phyloP scores from a whole-genome alignment of 441 rosid species.

The Gossypium gossypioides region DNA sequence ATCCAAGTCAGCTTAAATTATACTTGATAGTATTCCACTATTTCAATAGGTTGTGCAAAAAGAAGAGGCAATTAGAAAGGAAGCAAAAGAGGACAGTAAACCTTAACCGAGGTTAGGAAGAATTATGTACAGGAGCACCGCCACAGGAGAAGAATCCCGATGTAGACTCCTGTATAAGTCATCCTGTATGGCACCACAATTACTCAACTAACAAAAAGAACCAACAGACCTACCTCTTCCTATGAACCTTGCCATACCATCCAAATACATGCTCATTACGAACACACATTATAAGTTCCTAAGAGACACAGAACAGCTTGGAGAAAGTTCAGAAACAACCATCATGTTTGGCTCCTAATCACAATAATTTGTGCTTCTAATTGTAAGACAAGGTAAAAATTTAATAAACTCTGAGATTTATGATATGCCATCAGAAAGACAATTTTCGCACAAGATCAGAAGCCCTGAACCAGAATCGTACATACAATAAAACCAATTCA shows the following conservation, averaged over 20 bases:
- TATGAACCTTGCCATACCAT: slow-evolving; percentile 19
- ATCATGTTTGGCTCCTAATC: background rate
- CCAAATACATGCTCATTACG: slow-evolving; percentile 13
- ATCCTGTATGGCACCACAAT: slow-evolving; percentile 65
- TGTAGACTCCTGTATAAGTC: slow-evolving; percentile 32
- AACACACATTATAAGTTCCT: slow-evolving; percentile 9
- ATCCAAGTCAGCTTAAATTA: background rate
- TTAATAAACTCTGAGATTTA: background rate
- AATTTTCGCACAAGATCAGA: background rate
- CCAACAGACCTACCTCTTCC: slow-evolving; percentile 40
- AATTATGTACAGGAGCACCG: slow-evolving; percentile 40
- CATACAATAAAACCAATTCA: background rate
- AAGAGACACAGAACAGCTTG: background rate
- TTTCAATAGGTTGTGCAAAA: slow-evolving; percentile 9
- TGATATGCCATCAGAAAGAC: background rate
- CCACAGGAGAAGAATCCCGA: slow-evolving; percentile 51
- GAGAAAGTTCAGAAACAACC: background rate
- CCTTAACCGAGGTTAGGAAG: slow-evolving; percentile 54
- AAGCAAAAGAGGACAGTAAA: slow-evolving; percentile 42
- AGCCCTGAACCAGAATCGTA: background rate
- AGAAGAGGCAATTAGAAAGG: slow-evolving; percentile 24
- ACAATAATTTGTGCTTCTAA: slow-evolving; percentile 5
- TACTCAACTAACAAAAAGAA: slow-evolving; percentile 46
- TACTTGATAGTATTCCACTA: slow-evolving; percentile 1
- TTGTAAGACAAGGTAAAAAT: background rate